Evolutionary conservation across 345 rosid genomes (phyloP).

Genomic region (Salix brachista): DNA sequence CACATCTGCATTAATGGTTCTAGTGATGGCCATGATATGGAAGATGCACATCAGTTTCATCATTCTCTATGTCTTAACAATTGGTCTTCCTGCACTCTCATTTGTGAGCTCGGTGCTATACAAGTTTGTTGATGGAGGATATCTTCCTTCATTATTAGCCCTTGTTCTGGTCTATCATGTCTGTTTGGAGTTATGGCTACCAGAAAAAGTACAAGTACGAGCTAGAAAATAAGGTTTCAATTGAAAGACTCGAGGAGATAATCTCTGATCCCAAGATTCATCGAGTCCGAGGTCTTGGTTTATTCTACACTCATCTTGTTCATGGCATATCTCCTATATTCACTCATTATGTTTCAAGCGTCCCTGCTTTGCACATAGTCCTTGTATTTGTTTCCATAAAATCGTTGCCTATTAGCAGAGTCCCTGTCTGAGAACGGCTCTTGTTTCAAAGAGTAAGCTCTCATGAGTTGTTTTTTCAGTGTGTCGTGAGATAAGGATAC

Average conservation of each 20-base stretch:
- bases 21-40: neutral
- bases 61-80: neutral
- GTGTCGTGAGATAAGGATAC: slow-evolving; percentile 47
- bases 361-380: slow-evolving; percentile 36
- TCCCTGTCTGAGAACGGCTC: slow-evolving; percentile 34
- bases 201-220: slow-evolving; percentile 39
- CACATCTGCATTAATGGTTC: neutral
- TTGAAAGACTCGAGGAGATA: slow-evolving; percentile 19
- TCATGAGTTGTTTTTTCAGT: slow-evolving; percentile 30
- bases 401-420: slow-evolving; percentile 35
- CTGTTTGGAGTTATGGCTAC: slow-evolving; percentile 39
- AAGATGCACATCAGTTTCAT: neutral
- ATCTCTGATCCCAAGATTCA: neutral
- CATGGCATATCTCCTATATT: slow-evolving; percentile 44
- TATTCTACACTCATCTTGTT: slow-evolving; percentile 44
- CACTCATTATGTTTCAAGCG: slow-evolving; percentile 35
- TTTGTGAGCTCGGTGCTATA: slow-evolving; percentile 44
- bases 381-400: slow-evolving; percentile 43
- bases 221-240: slow-evolving; percentile 39
- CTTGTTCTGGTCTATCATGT: slow-evolving; percentile 31
- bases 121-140: slow-evolving; percentile 47
- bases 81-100: slow-evolving; percentile 16
- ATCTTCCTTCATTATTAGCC: slow-evolving; percentile 43
- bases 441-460: slow-evolving; percentile 35
- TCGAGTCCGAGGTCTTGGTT: slow-evolving; percentile 35